These are phyloP conservation scores for Lipomyces chichibuensis DNA, from an alignment of 805 yeast genomes.

Conservation along the genomic window DNA sequence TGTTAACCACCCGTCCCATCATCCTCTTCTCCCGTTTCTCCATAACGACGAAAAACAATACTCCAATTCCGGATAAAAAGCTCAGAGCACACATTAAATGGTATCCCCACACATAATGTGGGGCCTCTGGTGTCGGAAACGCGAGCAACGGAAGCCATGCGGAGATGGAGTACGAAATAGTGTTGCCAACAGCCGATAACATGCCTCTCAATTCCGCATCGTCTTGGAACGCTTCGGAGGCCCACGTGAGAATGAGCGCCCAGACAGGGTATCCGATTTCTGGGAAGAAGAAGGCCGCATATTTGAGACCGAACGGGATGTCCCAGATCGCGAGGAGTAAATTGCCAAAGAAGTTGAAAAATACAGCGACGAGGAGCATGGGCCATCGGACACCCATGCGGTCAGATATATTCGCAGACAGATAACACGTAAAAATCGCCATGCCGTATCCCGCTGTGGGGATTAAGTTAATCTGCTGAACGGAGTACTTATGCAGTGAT, in stretches of 20 bases:
- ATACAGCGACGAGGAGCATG: slow-evolving; percentile 11
- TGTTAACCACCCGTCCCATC: slow-evolving; percentile 9
- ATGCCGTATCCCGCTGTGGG: slow-evolving; percentile 20
- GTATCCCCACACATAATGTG: slow-evolving; percentile 15
- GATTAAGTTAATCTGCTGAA: slow-evolving; percentile 16
- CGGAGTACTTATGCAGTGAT: slow-evolving; percentile 13
- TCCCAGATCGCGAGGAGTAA: slow-evolving; percentile 17
- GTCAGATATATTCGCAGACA: slow-evolving; percentile 16
- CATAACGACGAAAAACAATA: slow-evolving; percentile 12
- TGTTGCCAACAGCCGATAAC: slow-evolving; percentile 16
- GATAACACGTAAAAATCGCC: slow-evolving; percentile 7
- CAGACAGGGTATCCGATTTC: slow-evolving; percentile 22
- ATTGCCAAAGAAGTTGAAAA: slow-evolving; percentile 13
- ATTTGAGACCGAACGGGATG: slow-evolving; percentile 19
- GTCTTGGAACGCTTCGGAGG: slow-evolving; percentile 20
- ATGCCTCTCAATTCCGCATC: slow-evolving; percentile 19
- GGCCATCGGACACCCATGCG: slow-evolving; percentile 11
- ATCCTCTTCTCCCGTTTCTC: slow-evolving; percentile 12
- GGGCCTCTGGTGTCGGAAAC: slow-evolving; percentile 18
- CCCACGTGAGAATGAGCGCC: slow-evolving; percentile 21
- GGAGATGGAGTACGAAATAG: slow-evolving; percentile 4
- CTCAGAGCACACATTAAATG: slow-evolving; percentile 11
- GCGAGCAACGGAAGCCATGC: slow-evolving; percentile 17
- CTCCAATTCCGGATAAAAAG: slow-evolving; percentile 15
- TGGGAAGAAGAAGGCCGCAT: slow-evolving; percentile 12